Conservation (phyloP, 805 yeast species). For the Myxozyma neotropica region DNA sequence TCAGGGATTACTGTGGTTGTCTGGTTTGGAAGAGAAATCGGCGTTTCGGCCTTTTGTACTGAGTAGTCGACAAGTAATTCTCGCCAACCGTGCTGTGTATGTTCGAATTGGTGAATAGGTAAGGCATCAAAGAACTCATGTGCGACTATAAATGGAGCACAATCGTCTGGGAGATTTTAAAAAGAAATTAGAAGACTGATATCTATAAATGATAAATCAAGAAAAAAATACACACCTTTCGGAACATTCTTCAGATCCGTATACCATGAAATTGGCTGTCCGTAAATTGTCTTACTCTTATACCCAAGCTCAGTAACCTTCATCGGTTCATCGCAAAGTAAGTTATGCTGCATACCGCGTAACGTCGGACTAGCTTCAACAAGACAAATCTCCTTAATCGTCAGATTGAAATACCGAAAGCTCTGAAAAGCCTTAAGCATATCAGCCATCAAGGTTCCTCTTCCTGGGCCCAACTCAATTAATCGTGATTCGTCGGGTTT, state of each 20-base stretch:
- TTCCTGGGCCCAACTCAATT: constrained; percentile 84
- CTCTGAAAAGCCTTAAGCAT: constrained; percentile 43
- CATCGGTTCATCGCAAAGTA: constrained; percentile 46
- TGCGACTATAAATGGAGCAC: constrained; percentile 68
- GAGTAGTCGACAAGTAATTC: constrained; percentile 68
- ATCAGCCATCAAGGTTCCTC: constrained; percentile 77
- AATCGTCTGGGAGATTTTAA: too few species aligned
- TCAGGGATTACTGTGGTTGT: constrained; percentile 24
- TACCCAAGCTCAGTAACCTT: constrained; percentile 42
- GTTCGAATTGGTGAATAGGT: constrained; percentile 69
- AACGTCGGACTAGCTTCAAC: constrained; percentile 75
- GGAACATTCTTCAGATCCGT: constrained; percentile 42
- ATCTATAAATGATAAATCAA: neutral
- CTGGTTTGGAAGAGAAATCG: constrained; percentile 37
- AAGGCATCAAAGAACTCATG: constrained; percentile 89
- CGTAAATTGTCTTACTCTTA: constrained; percentile 52
- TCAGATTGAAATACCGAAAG: constrained; percentile 42
- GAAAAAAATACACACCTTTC: constrained; percentile 18
- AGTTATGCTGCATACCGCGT: constrained; percentile 54
- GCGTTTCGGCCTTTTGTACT: constrained; percentile 35
- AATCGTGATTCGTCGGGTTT: constrained; percentile 55
- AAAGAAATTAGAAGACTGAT: too few species aligned
- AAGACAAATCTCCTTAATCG: constrained; percentile 49
- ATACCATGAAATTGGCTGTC: constrained; percentile 50
- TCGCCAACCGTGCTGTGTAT: constrained; percentile 72